phyloP scores from a whole-genome alignment of 495 filamentous ascomycete species.

The Paragyromitra xinjiangensis region DNA sequence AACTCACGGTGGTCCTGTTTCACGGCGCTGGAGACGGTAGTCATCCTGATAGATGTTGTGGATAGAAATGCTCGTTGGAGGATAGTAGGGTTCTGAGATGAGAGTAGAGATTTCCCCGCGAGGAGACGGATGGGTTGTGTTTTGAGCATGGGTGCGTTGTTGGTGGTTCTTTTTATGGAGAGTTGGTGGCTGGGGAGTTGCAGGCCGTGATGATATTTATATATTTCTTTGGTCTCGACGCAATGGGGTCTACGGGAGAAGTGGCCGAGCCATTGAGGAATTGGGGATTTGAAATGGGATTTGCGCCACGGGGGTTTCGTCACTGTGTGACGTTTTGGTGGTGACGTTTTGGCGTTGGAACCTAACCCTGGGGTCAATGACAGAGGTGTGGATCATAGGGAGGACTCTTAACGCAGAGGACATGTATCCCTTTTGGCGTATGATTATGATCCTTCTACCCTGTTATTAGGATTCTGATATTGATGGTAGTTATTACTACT shows the following conservation, averaged over 20 bases:
- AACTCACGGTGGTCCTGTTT: constrained; percentile 72
- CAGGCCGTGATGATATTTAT: too few species aligned
- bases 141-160: background rate
- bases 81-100: background rate
- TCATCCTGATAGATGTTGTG: background rate
- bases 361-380: constrained; percentile 12
- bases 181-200: too few species aligned
- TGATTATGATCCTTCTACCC: background rate
- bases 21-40: constrained; percentile 66
- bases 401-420: background rate
- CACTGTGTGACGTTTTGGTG: background rate
- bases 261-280: background rate
- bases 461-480: background rate
- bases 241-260: too few species aligned
- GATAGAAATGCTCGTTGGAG: background rate
- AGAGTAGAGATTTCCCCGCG: background rate
- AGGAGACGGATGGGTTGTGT: constrained; percentile 5
- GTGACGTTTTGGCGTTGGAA: background rate
- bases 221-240: too few species aligned
- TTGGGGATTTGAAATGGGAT: background rate
- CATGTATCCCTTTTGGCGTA: too few species aligned
- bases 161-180: background rate
- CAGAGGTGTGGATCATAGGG: background rate
- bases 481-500: too few species aligned
- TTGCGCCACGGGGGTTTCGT: background rate